A percentile compares a stretch with the other conserved stretches of the same genome.
These are phyloP conservation scores for Chalciporus piperatus DNA, from an alignment of 768 basidiomycete species.

Conservation along the genomic window DNA sequence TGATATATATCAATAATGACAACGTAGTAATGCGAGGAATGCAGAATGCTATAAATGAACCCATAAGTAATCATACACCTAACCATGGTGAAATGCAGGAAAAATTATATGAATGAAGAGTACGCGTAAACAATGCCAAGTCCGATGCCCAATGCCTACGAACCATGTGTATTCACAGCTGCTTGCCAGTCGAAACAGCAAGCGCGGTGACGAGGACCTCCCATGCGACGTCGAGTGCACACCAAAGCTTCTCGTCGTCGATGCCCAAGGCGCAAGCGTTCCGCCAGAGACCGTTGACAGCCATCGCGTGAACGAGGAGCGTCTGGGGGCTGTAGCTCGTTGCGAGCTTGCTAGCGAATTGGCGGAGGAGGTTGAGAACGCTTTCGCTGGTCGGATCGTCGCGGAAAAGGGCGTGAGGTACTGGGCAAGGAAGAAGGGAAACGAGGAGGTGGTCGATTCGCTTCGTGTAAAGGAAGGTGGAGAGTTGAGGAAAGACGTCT, in stretches of 20 bases:
- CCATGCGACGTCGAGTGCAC: conserved; percentile 49
- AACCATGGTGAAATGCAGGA: neutral
- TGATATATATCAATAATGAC: conserved; percentile 28
- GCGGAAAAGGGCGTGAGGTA: conserved; percentile 22
- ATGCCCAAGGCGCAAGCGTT: conserved; percentile 51
- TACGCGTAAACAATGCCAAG: conserved; percentile 10
- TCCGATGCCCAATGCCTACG: conserved; percentile 5
- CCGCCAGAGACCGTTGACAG: conserved; percentile 48
- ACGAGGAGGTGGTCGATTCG: conserved; percentile 55
- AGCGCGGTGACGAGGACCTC: conserved; percentile 44
- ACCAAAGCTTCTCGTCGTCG: conserved; percentile 46
- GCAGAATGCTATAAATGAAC: neutral
- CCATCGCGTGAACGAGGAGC: conserved; percentile 36
- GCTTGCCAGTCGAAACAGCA: conserved; percentile 26
- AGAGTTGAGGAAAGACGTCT: conserved; percentile 62
- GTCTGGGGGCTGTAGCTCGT: conserved; percentile 14
- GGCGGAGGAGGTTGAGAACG: conserved; percentile 10
- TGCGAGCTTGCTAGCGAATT: conserved; percentile 17
- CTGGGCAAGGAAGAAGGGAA: conserved; percentile 53
- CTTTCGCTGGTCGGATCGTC: conserved; percentile 22
- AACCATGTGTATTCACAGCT: conserved; percentile 6
- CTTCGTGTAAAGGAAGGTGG: conserved; percentile 68
- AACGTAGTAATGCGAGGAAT: neutral
- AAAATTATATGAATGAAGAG: conserved; percentile 4
- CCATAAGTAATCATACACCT: conserved; percentile 30